Base-by-base conservation (phyloP, 78 protist genomes). In the Dictyostelium intermedium region DNA sequence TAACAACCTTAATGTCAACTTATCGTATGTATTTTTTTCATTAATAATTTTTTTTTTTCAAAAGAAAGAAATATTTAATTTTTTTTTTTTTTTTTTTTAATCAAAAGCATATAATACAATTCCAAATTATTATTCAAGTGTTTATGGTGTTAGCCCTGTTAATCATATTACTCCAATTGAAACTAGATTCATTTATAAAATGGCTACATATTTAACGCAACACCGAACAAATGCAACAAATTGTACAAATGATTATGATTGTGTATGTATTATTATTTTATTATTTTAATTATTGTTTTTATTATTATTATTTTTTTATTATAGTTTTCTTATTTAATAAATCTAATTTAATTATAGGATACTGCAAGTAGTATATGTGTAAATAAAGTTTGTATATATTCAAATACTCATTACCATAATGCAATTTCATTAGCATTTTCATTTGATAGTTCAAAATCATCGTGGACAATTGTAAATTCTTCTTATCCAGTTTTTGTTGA, bases 401-500 rank as follows among this genome's bases (percentile, higher is more conserved):
- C 84, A 50, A 85, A 85, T 37, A 74, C 91, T 53, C 91, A 85
- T 53, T 37, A 14, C n/a, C 91, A 85, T 74, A 50, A 72, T 53
- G 91, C 91, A 16, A 14, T 85, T 27, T 85, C 91, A 20, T 43
- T 85, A 53, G 91, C 50, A 20, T 85, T 85, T n/a, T 16, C 47
- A 18, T 85, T 53, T 69, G 83, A 85, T 74, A 14, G 34, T 20
- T 25, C 37, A 30, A 74, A 53, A 25, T 14, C 18, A 23, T 18
- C 72, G 2, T 85, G 69, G 73, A 14, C 23, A n/a, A 53, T 85
- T 27, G 16, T 10, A 34, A 85, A 85, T 53, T 14, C 82, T 6
- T 45, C 69, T 10, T 85, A 85, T 74, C 91, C 91, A 85, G n/a
- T 56, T 5, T 85, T 53, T 85, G 76, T 53, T 27, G 91, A 86